Base-by-base conservation (phyloP, 2,329 filamentous ascomycete genomes). In the Ophiostoma novo-ulmi region DNA sequence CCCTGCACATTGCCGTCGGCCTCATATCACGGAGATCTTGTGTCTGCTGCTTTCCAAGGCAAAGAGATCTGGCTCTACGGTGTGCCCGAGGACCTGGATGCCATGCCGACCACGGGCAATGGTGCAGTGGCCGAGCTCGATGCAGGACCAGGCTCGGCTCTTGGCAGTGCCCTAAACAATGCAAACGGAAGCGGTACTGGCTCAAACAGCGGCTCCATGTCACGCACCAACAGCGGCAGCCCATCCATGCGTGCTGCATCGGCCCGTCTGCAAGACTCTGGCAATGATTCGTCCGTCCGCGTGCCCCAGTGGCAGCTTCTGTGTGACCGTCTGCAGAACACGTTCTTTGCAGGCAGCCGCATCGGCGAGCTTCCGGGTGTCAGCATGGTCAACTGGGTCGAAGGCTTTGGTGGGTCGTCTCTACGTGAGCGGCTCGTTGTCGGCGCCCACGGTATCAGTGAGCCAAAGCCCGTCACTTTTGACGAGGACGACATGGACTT, bases 51-150 rank as follows among this genome's bases (percentile, higher is more conserved):
- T 0, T 94, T 94, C 74, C 84, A 90, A 71, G 88, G 87, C 17
- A 88, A 86, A 70, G 88, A 92, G 35, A 81, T 95, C 5, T 94
- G 91, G 90, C 79, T 94, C 2, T 94, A 94, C 78, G 91, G 91
- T 36, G 81, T 94, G 38, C 91, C 92, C 1, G 88, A 90, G 75
- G 88, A 91, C 75, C 80, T 93, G 26, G 90, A 91, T 76, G 85
- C 88, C 31, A 79, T 86, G 26, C 82, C 86, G 1, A 84, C 86
- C 38, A 71, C 13, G 36, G 11, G 44, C 61, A 35, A 17, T 36
- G 70, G 61, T n/a, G 70, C 52, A 6, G 44, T 35, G 38, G 26
- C 17, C 3, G 48, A 36, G 17, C 20, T 22, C 7, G 48, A 36
- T 39, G 55, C 55, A 26, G 68, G 58, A 2, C 39, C 38, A 36